Evolutionary conservation across 2,329 filamentous ascomycete species (phyloP), one percentile per base, ranked within the genome.

Genomic region (Neopestalotiopsis sp.): DNA sequence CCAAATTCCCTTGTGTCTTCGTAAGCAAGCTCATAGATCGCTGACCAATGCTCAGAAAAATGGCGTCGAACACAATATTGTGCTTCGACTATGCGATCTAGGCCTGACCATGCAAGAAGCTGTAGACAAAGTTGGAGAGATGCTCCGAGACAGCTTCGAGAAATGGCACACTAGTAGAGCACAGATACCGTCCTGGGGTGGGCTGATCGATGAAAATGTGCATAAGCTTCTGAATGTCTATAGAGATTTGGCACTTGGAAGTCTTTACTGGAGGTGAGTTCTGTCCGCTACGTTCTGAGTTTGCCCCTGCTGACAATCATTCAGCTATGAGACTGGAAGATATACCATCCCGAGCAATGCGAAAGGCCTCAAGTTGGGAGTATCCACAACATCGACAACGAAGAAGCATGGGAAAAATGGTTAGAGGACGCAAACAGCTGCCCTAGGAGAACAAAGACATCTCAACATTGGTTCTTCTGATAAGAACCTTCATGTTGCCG

Each of bases 91-190:
- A 17, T 38, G 24, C 32, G 24, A 12, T 7, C 20, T 20, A 7
- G 57, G 57, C 57, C 32, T 60, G 17, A 60, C 57, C 24, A 14
- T 38, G 14, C 57, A 60, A 24, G 57, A 60, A 24, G 57, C 57
- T 12, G 17, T 60, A 14, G 57, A 60, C 20, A 20, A 30, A 20
- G 32, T 38, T 12, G 24, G 57, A 20, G 57, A 30, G 2, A 14
- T 60, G 57, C 57, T 60, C 14, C 17, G 30, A 7, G 57, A 14
- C 14, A 10, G 57, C 57, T 60, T 24, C 6, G 57, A 30, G 24
- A 38, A 20, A 24, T 60, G 57, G 57, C 57, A 60, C 24, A 24
- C 24, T 14, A 28, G 14, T 14, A 17, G 24, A 13, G 24, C 7
- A 7, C n/a, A 20, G 4, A 14, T 60, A 14, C 57, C 57, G 32